Percentiles rank a stretch among this genome's conserved stretches.
Conservation (phyloP, 2,329 filamentous ascomycete genomes). For the Aspergillus fijiensis region DNA sequence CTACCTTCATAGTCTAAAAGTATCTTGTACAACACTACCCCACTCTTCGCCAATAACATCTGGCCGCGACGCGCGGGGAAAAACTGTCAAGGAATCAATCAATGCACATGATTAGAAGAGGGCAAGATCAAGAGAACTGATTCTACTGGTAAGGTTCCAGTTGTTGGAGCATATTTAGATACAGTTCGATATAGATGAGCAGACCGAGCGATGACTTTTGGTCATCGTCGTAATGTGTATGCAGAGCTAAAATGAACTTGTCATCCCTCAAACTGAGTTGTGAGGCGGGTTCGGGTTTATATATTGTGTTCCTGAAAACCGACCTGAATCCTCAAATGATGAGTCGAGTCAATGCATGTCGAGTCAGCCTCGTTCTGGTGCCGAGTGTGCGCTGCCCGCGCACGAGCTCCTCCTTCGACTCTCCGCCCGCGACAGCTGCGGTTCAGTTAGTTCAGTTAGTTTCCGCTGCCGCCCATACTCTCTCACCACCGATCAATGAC, state of each 20-base stretch:
- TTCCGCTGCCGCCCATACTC: constrained; percentile 24
- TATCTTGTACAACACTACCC: background rate
- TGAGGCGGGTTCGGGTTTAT: background rate
- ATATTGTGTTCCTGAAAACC: background rate
- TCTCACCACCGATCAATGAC: constrained; percentile 26
- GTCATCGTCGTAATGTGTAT: no score
- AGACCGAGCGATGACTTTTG: no score
- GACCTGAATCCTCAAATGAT: background rate
- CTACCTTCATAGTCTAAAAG: background rate
- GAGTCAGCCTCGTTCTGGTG: background rate
- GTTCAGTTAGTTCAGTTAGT: constrained; percentile 5
- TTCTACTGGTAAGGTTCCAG: no score
- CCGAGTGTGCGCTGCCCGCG: background rate
- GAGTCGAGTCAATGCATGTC: background rate
- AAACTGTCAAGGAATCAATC: no score
- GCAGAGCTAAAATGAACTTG: no score
- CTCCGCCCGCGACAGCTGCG: constrained; percentile 21
- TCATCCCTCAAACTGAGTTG: background rate
- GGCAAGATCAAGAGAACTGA: background rate
- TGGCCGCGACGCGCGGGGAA: background rate
- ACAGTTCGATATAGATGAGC: no score
- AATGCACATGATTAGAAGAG: background rate
- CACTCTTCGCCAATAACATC: background rate
- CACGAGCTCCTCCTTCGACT: constrained; percentile 11
- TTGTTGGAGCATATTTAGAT: no score